Percentiles rank a stretch among this genome's conserved stretches.
Evolutionary conservation across 2,329 filamentous ascomycete species (phyloP).

Genomic region (Botryotinia calthae): DNA sequence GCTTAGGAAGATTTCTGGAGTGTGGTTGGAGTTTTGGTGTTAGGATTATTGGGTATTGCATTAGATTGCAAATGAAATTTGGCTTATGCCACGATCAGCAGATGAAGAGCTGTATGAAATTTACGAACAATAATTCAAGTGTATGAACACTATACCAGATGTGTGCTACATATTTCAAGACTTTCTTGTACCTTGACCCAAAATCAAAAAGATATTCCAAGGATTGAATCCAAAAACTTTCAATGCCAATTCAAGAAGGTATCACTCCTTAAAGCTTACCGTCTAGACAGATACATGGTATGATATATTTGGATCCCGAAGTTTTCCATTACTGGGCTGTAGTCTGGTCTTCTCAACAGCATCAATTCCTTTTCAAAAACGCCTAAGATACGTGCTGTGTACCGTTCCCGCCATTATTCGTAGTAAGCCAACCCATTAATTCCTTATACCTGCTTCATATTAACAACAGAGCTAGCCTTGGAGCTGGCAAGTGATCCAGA

Average conservation of each 20-base stretch:
- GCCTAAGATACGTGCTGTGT: constrained; percentile 9
- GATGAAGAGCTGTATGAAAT: background rate
- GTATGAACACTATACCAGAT: background rate
- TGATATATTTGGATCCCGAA: background rate
- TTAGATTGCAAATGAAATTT: background rate
- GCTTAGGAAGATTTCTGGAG: background rate
- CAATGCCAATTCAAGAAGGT: background rate
- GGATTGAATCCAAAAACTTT: background rate
- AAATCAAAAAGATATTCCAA: background rate
- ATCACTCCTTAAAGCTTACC: background rate
- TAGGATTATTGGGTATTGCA: background rate
- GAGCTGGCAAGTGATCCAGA: constrained; percentile 31
- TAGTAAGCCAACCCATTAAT: constrained; percentile 7
- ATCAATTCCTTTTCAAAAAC: background rate
- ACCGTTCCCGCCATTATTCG: constrained; percentile 16
- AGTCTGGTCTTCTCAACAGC: too few relatives aligned
- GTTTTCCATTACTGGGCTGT: background rate
- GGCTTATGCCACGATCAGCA: constrained; percentile 14
- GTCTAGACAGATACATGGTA: background rate
- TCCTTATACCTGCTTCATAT: constrained; percentile 31
- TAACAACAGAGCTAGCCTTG: constrained; percentile 31
- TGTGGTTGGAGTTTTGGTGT: constrained; percentile 1
- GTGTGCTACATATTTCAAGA: background rate
- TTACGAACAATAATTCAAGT: constrained; percentile 6
- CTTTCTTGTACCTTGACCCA: background rate